Conservation (phyloP, 2,329 filamentous ascomycete genomes). For the Dactylonectria macrodidyma region DNA sequence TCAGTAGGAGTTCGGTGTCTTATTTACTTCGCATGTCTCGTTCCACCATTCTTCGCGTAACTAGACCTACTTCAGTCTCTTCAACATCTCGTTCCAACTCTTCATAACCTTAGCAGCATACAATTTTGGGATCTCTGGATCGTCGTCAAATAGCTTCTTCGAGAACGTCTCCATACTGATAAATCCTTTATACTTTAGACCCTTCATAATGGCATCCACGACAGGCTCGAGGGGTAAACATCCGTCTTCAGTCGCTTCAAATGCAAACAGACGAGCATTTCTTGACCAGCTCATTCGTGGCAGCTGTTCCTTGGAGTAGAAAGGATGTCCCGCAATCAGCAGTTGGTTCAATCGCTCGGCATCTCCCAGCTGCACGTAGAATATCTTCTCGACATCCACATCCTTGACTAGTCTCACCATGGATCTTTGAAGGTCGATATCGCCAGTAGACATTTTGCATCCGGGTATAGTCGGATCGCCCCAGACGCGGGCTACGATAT, state of each 20-base stretch:
- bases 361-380: conserved; percentile 83
- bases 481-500: conserved; percentile 78
- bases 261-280: conserved; percentile 72
- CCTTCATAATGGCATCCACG: conserved; percentile 69
- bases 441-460: conserved; percentile 67
- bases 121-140: neutral
- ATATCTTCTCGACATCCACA: conserved; percentile 75
- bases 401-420: conserved; percentile 65
- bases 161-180: conserved; percentile 78
- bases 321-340: conserved; percentile 59
- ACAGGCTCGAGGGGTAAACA: conserved; percentile 74
- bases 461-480: conserved; percentile 72
- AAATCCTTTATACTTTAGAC: conserved; percentile 72
- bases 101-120: conserved; percentile 1
- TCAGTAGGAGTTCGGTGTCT: no score
- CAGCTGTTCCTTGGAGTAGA: conserved; percentile 46
- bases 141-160: conserved; percentile 33
- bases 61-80: no score
- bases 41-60: no score
- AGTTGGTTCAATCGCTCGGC: conserved; percentile 73
- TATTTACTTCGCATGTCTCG: no score
- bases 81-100: conserved; percentile 5
- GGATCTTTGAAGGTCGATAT: conserved; percentile 66
- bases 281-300: conserved; percentile 80
- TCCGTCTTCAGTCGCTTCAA: conserved; percentile 61